Evolutionary conservation across 2,329 filamentous ascomycete genomes (phyloP).

Genomic region (Sclerotinia sclerotiorum): DNA sequence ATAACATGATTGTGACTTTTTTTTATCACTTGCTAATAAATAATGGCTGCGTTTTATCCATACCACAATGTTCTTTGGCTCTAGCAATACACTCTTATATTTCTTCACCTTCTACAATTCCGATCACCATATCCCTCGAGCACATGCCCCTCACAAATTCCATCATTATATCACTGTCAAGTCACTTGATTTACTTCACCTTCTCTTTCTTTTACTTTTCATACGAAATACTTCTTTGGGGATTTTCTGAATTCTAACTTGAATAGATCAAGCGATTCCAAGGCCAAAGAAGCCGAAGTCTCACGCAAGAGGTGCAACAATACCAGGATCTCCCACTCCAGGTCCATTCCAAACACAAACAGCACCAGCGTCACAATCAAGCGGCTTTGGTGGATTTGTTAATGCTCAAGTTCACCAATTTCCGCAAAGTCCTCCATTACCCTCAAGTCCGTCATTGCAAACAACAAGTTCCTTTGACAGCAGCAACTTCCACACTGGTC

Average conservation of each 20-base stretch:
- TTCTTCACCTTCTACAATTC: not conserved
- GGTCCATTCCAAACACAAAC: not conserved
- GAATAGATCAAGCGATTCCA: constrained; percentile 19
- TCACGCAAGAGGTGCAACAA: constrained; percentile 11
- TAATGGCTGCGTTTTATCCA: constrained; percentile 20
- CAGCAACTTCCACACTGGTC: not conserved
- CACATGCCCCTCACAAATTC: not conserved
- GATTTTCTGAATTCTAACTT: constrained; percentile 21
- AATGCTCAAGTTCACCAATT: not conserved
- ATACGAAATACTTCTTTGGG: not conserved
- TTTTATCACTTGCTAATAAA: not conserved
- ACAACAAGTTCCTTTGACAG: constrained; percentile 12
- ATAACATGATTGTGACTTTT: not conserved
- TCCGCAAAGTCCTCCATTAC: not conserved
- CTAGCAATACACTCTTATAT: not conserved
- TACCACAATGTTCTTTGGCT: not conserved
- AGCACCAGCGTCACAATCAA: not conserved
- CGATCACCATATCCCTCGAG: not conserved
- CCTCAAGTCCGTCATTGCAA: constrained; percentile 8
- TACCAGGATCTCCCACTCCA: constrained; percentile 14
- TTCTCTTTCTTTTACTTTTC: not conserved
- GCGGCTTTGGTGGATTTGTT: not conserved
- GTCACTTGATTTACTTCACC: not conserved
- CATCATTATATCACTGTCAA: not conserved
- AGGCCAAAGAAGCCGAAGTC: constrained; percentile 15